phyloP scores from a whole-genome alignment of 1,284 basidiomycete genomes.

The Melampsora larici-populina region DNA sequence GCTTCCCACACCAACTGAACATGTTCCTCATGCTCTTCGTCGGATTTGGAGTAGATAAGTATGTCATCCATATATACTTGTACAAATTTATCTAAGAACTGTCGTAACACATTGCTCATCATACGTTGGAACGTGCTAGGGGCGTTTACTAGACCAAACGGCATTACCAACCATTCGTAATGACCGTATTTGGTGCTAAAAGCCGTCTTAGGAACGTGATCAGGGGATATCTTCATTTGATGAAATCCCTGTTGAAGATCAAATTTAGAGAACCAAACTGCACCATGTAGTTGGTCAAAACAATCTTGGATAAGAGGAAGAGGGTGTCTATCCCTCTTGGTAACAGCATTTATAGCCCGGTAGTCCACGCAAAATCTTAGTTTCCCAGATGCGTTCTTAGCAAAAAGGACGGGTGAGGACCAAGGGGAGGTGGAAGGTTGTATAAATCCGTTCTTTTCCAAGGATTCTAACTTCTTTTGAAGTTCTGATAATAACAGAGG shows the following conservation, averaged over 20 bases:
- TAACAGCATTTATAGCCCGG: slow-evolving; percentile 1
- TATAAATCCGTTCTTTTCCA: background rate
- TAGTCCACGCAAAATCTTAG: too few relatives aligned
- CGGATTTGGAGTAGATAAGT: slow-evolving; percentile 11
- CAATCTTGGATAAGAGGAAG: slow-evolving; percentile 1
- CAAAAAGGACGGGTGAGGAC: background rate
- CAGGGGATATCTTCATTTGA: background rate
- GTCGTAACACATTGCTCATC: slow-evolving; percentile 39
- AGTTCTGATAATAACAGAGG: background rate
- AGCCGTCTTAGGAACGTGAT: background rate
- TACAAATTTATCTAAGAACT: slow-evolving; percentile 7
- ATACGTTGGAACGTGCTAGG: slow-evolving; percentile 44
- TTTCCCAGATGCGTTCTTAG: slow-evolving; percentile 1
- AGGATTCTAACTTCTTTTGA: background rate
- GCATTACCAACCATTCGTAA: slow-evolving; percentile 29
- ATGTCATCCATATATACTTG: slow-evolving; percentile 26
- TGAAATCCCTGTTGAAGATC: background rate
- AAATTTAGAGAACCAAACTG: background rate
- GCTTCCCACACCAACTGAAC: slow-evolving; percentile 21
- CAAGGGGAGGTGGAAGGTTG: background rate
- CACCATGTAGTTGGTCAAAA: background rate
- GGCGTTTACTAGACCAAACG: slow-evolving; percentile 44
- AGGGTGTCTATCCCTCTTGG: slow-evolving; percentile 14
- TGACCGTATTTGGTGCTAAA: slow-evolving; percentile 9
- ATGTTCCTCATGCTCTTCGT: slow-evolving; percentile 35